Conservation (phyloP, 2,329 filamentous ascomycete species). For the Aulographum hederae region DNA sequence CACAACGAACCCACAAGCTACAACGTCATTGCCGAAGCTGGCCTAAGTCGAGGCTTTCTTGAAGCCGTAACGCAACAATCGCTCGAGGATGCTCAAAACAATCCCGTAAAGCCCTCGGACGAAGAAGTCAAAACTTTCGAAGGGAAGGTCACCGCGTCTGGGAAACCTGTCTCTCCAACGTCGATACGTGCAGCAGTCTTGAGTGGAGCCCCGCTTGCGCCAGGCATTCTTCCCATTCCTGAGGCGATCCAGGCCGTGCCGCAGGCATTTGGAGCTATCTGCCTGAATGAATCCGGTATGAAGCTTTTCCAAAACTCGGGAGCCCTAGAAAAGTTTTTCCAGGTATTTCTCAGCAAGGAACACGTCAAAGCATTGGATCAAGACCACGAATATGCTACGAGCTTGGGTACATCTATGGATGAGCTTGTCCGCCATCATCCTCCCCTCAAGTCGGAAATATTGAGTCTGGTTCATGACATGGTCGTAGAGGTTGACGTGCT, state of each 20-base stretch:
- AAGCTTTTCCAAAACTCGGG: slow-evolving; percentile 69
- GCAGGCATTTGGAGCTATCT: slow-evolving; percentile 81
- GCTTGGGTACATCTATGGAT: slow-evolving; percentile 73
- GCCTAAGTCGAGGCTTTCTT: slow-evolving; percentile 70
- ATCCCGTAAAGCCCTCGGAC: slow-evolving; percentile 9
- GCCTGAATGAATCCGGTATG: slow-evolving; percentile 72
- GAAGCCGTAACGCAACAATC: slow-evolving; percentile 49
- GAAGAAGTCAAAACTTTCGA: slow-evolving; percentile 7
- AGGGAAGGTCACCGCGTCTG: slow-evolving; percentile 2
- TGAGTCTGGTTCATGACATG: slow-evolving; percentile 78
- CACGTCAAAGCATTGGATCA: slow-evolving; percentile 72
- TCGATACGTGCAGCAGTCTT: not conserved
- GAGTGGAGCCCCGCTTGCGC: slow-evolving; percentile 23
- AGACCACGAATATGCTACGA: slow-evolving; percentile 53
- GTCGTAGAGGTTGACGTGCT: slow-evolving; percentile 62
- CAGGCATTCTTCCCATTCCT: slow-evolving; percentile 66
- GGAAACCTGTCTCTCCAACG: not conserved
- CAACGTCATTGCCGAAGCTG: slow-evolving; percentile 84
- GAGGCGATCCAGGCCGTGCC: slow-evolving; percentile 83
- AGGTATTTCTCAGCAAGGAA: slow-evolving; percentile 85
- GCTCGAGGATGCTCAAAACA: slow-evolving; percentile 11
- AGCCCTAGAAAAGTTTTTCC: slow-evolving; percentile 73
- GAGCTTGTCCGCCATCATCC: slow-evolving; percentile 92
- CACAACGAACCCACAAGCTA: slow-evolving; percentile 98
- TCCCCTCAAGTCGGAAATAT: slow-evolving; percentile 57